phyloP scores from a whole-genome alignment of 805 yeast genomes.

The Jamesozyma rosinii region DNA sequence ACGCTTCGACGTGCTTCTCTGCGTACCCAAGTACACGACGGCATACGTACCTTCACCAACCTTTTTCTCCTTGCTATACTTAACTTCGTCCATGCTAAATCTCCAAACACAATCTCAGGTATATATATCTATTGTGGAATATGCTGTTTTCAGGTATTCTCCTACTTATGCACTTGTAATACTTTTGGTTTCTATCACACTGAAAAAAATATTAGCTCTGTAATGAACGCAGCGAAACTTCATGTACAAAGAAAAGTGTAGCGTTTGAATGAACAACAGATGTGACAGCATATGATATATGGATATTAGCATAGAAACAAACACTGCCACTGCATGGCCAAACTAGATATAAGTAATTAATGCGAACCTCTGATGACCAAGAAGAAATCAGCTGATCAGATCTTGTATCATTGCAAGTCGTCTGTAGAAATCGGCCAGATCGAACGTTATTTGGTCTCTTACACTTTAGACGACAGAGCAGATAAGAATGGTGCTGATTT shows the following conservation, averaged over 20 bases:
- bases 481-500: neutral
- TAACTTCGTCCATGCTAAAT: neutral
- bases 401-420: conserved; percentile 7
- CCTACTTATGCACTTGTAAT: too few species aligned
- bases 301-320: too few species aligned
- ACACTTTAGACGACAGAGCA: neutral
- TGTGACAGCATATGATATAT: too few species aligned
- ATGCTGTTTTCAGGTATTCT: too few species aligned
- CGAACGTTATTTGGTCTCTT: conserved; percentile 38
- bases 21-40: conserved; percentile 77
- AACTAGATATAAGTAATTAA: neutral
- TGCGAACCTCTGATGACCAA: neutral
- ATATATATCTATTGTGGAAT: too few species aligned
- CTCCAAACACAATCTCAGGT: neutral
- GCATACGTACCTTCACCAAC: conserved; percentile 99
- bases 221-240: too few species aligned
- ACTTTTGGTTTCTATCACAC: too few species aligned
- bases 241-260: too few species aligned
- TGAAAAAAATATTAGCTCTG: too few species aligned
- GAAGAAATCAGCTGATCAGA: neutral
- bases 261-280: too few species aligned
- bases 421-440: conserved; percentile 47
- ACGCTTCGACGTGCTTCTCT: conserved; percentile 38
- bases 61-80: conserved; percentile 46
- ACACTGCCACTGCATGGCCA: neutral